These are phyloP conservation scores for Plasmodium relictum DNA, from an alignment of 169 alveolate species.

Conservation along the genomic window DNA sequence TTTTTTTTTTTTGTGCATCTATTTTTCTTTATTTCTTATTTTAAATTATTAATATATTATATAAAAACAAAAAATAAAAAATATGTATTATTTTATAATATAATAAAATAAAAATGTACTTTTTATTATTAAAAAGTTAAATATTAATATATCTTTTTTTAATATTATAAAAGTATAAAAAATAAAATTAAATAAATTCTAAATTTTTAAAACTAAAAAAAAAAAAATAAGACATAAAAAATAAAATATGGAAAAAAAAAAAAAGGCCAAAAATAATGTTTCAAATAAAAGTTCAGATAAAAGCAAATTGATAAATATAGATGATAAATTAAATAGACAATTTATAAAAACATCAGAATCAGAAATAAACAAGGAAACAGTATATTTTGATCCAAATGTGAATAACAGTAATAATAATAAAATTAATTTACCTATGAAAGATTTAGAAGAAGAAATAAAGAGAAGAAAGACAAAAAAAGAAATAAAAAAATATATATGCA, in stretches of 20 bases:
- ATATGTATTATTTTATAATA: no score
- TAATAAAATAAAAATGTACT: no score
- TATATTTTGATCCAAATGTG: slow-evolving; percentile 6
- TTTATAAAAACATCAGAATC: slow-evolving; percentile 20
- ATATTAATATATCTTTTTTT: no score
- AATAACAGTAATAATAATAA: not conserved
- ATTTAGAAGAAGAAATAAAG: not conserved
- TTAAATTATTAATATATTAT: no score
- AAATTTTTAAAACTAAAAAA: not conserved
- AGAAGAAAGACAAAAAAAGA: not conserved
- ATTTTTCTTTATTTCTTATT: no score
- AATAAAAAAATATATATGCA: not conserved
- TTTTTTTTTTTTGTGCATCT: no score
- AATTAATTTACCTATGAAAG: slow-evolving; percentile 11
- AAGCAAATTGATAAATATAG: slow-evolving; percentile 5
- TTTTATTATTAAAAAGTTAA: no score
- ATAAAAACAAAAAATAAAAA: not conserved
- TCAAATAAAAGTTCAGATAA: not conserved
- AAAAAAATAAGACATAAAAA: slow-evolving; percentile 1
- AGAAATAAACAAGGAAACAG: not conserved
- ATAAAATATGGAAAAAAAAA: slow-evolving; percentile 35
- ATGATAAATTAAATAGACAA: not conserved
- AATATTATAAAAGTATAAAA: no score
- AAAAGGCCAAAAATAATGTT: slow-evolving; percentile 7
- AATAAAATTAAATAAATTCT: not conserved